Percentiles rank a stretch among this genome's conserved stretches.
Evolutionary conservation across 257 asterid species (phyloP).

Genomic region (Galeopsis tetrahit): DNA sequence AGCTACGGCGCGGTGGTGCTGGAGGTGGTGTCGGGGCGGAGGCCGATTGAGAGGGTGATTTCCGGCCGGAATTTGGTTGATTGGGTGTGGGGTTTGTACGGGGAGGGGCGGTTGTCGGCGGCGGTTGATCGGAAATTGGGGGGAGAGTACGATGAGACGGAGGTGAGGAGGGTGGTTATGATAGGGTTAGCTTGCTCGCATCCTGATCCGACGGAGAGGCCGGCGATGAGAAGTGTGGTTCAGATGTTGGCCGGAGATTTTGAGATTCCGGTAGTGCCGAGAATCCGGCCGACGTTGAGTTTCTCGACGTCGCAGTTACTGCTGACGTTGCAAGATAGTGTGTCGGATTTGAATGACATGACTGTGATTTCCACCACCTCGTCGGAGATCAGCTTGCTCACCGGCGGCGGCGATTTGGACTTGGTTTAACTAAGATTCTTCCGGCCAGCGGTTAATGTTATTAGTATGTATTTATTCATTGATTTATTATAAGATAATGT

Average conservation of each 20-base stretch:
- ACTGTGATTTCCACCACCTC: slow-evolving; percentile 64
- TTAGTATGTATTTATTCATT: slow-evolving; percentile 39
- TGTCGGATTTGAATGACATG: slow-evolving; percentile 73
- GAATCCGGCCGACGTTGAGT: slow-evolving; percentile 61
- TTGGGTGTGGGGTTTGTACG: slow-evolving; percentile 85
- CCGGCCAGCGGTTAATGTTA: background rate
- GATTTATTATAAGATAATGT: slow-evolving; percentile 36
- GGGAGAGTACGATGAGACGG: slow-evolving; percentile 57
- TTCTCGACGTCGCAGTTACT: slow-evolving; percentile 69
- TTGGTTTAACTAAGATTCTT: slow-evolving; percentile 40
- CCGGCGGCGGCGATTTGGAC: slow-evolving; percentile 43
- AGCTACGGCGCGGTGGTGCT: slow-evolving; percentile 84
- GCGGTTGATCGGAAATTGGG: slow-evolving; percentile 66
- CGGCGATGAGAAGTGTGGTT: slow-evolving; percentile 74
- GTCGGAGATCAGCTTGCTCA: slow-evolving; percentile 59
- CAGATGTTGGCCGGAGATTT: slow-evolving; percentile 82
- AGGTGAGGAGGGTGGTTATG: slow-evolving; percentile 59
- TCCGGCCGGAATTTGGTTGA: slow-evolving; percentile 65
- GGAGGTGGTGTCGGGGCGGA: slow-evolving; percentile 83
- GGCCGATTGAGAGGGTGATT: slow-evolving; percentile 70
- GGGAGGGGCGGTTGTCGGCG: slow-evolving; percentile 56
- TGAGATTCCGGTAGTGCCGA: slow-evolving; percentile 69
- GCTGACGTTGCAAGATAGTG: slow-evolving; percentile 81
- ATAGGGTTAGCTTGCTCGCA: slow-evolving; percentile 79
- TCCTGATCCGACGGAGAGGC: slow-evolving; percentile 78